Percentiles rank a stretch among this genome's conserved stretches.
These are phyloP conservation scores for Cyberlindnera nakhonratchasimensis DNA, from an alignment of 805 yeast genomes.

Conservation along the genomic window DNA sequence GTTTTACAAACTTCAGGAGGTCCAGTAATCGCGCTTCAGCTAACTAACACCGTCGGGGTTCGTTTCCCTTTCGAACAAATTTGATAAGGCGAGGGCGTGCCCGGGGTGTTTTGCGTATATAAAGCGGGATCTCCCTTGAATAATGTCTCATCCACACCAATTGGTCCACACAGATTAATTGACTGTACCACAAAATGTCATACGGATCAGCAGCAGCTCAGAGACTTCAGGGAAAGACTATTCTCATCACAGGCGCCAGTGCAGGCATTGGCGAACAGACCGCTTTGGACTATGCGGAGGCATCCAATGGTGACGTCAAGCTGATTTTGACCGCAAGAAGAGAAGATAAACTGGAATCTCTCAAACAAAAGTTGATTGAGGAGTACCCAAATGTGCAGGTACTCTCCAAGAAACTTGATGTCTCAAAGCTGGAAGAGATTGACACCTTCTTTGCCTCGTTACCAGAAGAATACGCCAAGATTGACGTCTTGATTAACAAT, in stretches of 20 bases:
- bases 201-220: conserved; percentile 72
- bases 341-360: conserved; percentile 50
- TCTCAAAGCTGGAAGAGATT: conserved; percentile 49
- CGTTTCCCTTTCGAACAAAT: conserved; percentile 10
- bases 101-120: background rate
- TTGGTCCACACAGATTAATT: too few relatives aligned
- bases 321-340: conserved; percentile 79
- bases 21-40: too few relatives aligned
- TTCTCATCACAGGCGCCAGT: conserved; percentile 91
- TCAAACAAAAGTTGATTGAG: conserved; percentile 43
- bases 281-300: conserved; percentile 78
- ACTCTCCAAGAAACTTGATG: conserved; percentile 49
- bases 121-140: too few relatives aligned
- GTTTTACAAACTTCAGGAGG: too few relatives aligned
- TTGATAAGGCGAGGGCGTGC: background rate
- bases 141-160: too few relatives aligned
- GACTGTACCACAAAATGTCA: too few relatives aligned
- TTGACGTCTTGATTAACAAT: conserved; percentile 66
- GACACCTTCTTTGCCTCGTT: conserved; percentile 47
- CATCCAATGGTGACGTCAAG: conserved; percentile 68
- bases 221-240: conserved; percentile 72
- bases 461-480: conserved; percentile 55
- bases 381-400: conserved; percentile 48
- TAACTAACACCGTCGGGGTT: conserved; percentile 8
- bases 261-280: conserved; percentile 95